Evolutionary conservation across 2,329 filamentous ascomycete species (phyloP), one percentile per base, ranked within the genome.

Genomic region (Fusarium falciforme): DNA sequence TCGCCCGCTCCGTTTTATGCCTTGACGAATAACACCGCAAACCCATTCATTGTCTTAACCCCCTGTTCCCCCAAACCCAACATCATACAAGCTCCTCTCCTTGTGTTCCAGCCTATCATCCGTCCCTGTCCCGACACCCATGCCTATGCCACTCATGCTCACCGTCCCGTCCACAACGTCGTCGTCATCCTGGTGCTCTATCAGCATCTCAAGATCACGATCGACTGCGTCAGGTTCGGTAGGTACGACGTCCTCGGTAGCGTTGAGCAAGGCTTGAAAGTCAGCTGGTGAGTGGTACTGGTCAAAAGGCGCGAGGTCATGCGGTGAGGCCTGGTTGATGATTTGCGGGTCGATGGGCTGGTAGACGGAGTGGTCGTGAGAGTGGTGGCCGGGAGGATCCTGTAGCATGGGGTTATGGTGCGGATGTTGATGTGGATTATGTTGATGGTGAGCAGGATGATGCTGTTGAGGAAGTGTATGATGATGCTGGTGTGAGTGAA

Each of bases 291-390:
- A 76, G 64, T 83, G 79, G 73, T 83, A 82, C 58, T 84, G 80
- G 61, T 84, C 82, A 68, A 87, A 87, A 25, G 81, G 74, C 54
- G 77, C 78, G 66, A 84, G 73, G 66, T 81, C 79, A 57, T 80
- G 78, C 10, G 71, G 61, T 31, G 71, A 66, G 57, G 76, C 54
- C n/a, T 78, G 63, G 67, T 75, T 86, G 74, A 90, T 89, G 63
- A 90, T 89, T 73, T 88, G 88, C n/a, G 89, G 88, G 76, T 90
- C 88, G 79, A 90, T 90, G 29, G 88, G 89, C 62, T 89, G 87
- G 77, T 87, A 88, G 31, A 85, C 80, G 20, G 61, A 68, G 61
- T 63, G 67, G 29, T 77, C 67, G 36, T 77, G 72, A 12, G 64
- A 78, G 36, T 78, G 76, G 6, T 80, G 72, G 61, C 66, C 78